Percentiles rank a stretch among this genome's conserved stretches.
These are phyloP conservation scores for Chytridium lagenaria DNA, from an alignment of 371 early-diverging fungal genomes.

Conservation along the genomic window DNA sequence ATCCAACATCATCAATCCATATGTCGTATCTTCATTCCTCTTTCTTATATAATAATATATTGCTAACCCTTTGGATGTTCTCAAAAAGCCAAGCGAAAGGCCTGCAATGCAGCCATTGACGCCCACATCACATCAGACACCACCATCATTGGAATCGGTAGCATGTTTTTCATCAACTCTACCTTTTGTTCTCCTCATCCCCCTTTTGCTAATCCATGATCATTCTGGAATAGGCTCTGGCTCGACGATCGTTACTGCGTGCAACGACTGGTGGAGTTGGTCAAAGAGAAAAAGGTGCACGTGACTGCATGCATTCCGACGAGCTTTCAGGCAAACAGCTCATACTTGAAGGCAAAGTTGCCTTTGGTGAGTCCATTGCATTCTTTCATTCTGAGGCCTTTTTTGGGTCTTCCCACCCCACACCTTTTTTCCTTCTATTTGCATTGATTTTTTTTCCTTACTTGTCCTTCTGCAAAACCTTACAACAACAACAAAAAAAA, in stretches of 20 bases:
- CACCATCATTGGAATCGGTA: constrained; percentile 80
- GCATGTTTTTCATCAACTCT: no score
- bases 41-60: no score
- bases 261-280: constrained; percentile 73
- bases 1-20: no score
- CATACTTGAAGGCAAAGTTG: constrained; percentile 74
- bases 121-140: constrained; percentile 69
- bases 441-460: no score
- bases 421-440: no score
- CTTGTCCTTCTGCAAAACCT: no score
- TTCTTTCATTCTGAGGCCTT: constrained; percentile 25
- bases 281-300: constrained; percentile 57
- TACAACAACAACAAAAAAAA: no score
- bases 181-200: no score
- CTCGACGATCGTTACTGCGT: constrained; percentile 88
- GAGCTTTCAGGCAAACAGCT: constrained; percentile 83
- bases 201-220: neutral
- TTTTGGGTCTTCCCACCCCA: constrained; percentile 12
- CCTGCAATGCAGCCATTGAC: constrained; percentile 85
- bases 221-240: constrained; percentile 67
- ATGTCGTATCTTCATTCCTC: no score
- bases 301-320: constrained; percentile 85
- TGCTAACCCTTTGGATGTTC: neutral
- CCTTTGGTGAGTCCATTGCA: constrained; percentile 57
- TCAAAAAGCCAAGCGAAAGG: constrained; percentile 68